Conservation (phyloP, 257 asterid genomes). For the Scutellaria baicalensis region DNA sequence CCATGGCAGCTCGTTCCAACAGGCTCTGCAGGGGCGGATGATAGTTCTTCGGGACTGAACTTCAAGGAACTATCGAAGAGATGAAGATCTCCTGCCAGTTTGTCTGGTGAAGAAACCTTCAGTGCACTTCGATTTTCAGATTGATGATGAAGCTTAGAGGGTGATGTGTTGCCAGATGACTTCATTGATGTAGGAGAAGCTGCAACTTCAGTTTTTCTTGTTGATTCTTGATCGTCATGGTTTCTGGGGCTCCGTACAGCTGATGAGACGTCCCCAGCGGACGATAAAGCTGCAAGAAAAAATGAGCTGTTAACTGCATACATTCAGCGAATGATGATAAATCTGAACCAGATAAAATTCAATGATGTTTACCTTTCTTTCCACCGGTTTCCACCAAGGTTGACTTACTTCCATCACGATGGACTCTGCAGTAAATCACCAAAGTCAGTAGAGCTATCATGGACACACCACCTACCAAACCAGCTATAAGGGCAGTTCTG, state of each 20-base stretch:
- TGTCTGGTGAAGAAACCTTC: slow-evolving; percentile 68
- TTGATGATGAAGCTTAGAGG: slow-evolving; percentile 27
- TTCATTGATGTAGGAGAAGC: slow-evolving; percentile 28
- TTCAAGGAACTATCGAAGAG: slow-evolving; percentile 55
- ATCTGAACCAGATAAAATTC: neutral
- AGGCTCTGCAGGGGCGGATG: slow-evolving; percentile 82
- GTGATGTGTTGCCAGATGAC: too few species aligned
- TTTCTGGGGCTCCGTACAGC: slow-evolving; percentile 16
- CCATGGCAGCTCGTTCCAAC: slow-evolving; percentile 89
- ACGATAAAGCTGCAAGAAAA: slow-evolving; percentile 29
- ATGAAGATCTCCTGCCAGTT: slow-evolving; percentile 76
- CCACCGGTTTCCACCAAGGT: slow-evolving; percentile 25
- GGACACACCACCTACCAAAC: slow-evolving; percentile 41
- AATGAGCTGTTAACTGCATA: neutral
- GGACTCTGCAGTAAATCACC: slow-evolving; percentile 43
- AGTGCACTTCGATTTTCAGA: slow-evolving; percentile 39
- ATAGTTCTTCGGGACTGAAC: slow-evolving; percentile 67
- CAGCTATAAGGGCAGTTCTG: slow-evolving; percentile 54
- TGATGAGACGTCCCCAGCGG: slow-evolving; percentile 20
- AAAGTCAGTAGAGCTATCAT: slow-evolving; percentile 31
- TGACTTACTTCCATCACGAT: slow-evolving; percentile 15
- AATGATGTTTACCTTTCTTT: slow-evolving; percentile 38
- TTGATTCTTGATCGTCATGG: slow-evolving; percentile 23
- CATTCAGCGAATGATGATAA: neutral
- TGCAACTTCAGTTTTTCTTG: slow-evolving; percentile 24